A percentile compares a stretch with the other conserved stretches of the same genome.
phyloP scores from a whole-genome alignment of 2,329 filamentous ascomycete species.

The Fusarium dimerum region DNA sequence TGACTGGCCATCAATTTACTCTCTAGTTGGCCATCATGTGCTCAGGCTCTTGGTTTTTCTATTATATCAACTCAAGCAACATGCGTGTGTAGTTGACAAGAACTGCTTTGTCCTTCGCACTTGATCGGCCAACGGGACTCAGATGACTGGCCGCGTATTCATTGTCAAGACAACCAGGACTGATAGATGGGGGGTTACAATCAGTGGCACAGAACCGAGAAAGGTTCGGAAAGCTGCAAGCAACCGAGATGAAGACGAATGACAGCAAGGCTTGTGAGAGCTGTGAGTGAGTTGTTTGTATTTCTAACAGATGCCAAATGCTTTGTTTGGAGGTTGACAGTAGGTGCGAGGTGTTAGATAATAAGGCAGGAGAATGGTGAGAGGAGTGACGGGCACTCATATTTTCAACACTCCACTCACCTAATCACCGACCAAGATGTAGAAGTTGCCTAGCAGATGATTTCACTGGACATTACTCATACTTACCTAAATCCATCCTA shows the following conservation, averaged over 20 bases:
- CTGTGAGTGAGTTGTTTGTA: background rate
- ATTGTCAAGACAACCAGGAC: background rate
- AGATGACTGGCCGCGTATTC: background rate
- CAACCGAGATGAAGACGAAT: constrained; percentile 19
- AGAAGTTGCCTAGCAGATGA: too few relatives aligned
- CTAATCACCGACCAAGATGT: too few relatives aligned
- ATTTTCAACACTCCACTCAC: too few relatives aligned
- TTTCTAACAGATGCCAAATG: too few relatives aligned
- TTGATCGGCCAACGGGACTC: background rate
- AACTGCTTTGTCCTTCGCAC: background rate
- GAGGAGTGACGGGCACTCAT: too few relatives aligned
- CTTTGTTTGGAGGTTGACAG: too few relatives aligned
- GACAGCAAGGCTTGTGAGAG: background rate
- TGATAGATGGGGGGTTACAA: background rate
- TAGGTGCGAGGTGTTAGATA: too few relatives aligned
- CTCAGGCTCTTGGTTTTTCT: background rate
- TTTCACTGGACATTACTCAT: too few relatives aligned
- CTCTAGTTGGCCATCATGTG: background rate
- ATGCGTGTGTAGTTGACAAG: background rate
- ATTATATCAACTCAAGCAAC: too few relatives aligned
- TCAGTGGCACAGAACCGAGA: background rate
- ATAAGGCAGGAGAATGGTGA: too few relatives aligned
- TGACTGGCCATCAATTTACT: background rate
- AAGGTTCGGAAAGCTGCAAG: constrained; percentile 16
- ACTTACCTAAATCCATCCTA: too few relatives aligned